Conservation (phyloP, 208 protist species). For the Trypanosoma grayi region DNA sequence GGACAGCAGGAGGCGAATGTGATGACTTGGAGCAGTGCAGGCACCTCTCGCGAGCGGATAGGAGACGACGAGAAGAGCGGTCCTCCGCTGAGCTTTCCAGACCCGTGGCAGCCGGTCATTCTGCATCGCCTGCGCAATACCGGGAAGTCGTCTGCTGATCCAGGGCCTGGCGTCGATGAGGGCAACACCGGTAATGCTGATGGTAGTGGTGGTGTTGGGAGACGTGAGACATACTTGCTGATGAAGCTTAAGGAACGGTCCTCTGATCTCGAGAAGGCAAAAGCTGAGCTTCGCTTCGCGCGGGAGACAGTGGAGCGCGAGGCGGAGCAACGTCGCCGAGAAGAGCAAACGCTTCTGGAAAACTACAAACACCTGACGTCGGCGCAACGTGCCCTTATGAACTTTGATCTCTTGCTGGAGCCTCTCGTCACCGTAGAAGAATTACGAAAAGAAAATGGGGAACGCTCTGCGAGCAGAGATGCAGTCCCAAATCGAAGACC, state of each 20-base stretch:
- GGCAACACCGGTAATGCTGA: neutral
- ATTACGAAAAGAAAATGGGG: neutral
- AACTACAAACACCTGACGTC: slow-evolving; percentile 18
- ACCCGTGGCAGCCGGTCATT: neutral
- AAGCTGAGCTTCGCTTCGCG: slow-evolving; percentile 10
- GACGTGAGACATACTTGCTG: slow-evolving; percentile 19
- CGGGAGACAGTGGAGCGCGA: slow-evolving; percentile 8
- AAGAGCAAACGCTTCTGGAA: slow-evolving; percentile 2
- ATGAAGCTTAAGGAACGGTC: slow-evolving; percentile 24
- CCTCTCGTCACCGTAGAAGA: slow-evolving; percentile 13
- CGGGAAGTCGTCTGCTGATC: neutral
- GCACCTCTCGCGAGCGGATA: neutral
- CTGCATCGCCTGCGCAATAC: slow-evolving; percentile 1
- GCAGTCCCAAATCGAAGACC: neutral
- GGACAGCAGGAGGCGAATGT: neutral
- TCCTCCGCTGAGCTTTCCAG: neutral
- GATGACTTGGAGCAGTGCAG: too few species aligned
- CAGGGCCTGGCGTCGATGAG: neutral
- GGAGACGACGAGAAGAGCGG: neutral
- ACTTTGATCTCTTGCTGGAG: slow-evolving; percentile 36
- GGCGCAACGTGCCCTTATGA: slow-evolving; percentile 30
- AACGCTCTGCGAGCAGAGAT: too few species aligned
- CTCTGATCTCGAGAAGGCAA: slow-evolving; percentile 13
- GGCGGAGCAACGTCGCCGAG: neutral
- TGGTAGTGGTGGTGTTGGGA: neutral